Base-by-base conservation (phyloP, 768 basidiomycete genomes). In the Pulveroboletus sp. region DNA sequence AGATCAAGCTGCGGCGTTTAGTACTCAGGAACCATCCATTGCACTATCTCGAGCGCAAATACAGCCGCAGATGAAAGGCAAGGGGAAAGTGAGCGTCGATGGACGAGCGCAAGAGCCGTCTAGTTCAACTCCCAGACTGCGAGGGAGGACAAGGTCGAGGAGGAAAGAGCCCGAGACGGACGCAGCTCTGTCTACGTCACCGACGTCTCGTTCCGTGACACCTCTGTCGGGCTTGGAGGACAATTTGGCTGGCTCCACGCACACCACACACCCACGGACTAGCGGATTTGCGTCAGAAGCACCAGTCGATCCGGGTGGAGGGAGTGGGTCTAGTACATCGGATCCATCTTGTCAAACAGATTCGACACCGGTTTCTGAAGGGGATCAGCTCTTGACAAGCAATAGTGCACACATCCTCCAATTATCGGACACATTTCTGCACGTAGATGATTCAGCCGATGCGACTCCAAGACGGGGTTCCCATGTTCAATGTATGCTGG, bases 1-100 rank as follows among this genome's bases (percentile, higher is more conserved):
- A 1, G 84, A 86, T 56, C 84, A 87, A 61, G 84, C 86, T 4
- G 82, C 82, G 8, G 79, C 69, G 14, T 77, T 78, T 64, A 66
- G 71, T 63, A 62, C 73, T 57, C 53, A 71, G 59, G 61, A 71
- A 54, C 64, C 60, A 47, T 15, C 55, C 5, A n/a, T 35, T 5
- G 14, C 46, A 17, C 42, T 27, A 15, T 21, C 38, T 14, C 56
- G 51, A 27, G 10, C 41, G 1, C 51, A 46, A 27, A 27, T 35
- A 0, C 50, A 33, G 31, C 35, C 32, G 0, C 50, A 42, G 15
- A 17, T 36, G 4, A 57, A 57, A 51, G 64, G 46, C 6, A 66
- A 63, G 42, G 64, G 56, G 14, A 62, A 61, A 31, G 62, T 56
- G 39, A 59, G 45, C 38, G 57, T 33, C 2, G 44, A 45, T 15